phyloP scores from a whole-genome alignment of 23 red algal species.

The Porphyridium purpureum region DNA sequence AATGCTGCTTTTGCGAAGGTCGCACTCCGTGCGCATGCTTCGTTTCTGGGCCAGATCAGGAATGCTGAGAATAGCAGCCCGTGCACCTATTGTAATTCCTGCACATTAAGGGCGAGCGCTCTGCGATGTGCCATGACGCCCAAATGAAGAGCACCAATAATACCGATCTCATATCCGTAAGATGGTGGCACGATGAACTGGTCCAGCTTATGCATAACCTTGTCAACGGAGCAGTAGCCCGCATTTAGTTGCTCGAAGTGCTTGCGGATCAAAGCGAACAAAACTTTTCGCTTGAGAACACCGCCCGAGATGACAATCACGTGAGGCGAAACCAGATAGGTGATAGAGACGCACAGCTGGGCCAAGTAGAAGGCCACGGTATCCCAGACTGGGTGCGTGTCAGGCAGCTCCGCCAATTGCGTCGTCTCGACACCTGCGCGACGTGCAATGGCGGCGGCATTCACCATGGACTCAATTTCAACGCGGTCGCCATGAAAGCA shows the following conservation, averaged over 20 bases:
- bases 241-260: conserved; percentile 22
- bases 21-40: too few species aligned
- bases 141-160: conserved; percentile 66
- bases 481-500: conserved; percentile 3
- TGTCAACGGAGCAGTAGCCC: conserved; percentile 37
- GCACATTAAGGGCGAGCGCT: too few species aligned
- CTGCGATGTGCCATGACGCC: conserved; percentile 9
- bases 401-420: conserved; percentile 23
- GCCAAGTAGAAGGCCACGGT: conserved; percentile 77
- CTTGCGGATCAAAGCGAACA: conserved; percentile 33
- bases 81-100: too few species aligned
- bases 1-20: too few species aligned
- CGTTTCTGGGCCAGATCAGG: too few species aligned
- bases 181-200: conserved; percentile 34
- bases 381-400: conserved; percentile 66
- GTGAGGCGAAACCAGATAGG: conserved; percentile 71
- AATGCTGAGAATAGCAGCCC: too few species aligned
- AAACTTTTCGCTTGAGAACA: conserved; percentile 44
- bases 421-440: conserved; percentile 20
- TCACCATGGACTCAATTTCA: conserved; percentile 68
- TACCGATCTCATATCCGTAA: conserved; percentile 46
- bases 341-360: conserved; percentile 56
- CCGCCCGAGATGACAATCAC: conserved; percentile 79
- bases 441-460: conserved; percentile 58
- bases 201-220: conserved; percentile 26